phyloP scores from a whole-genome alignment of 768 basidiomycete species.

The Leccinum incarnatum region DNA sequence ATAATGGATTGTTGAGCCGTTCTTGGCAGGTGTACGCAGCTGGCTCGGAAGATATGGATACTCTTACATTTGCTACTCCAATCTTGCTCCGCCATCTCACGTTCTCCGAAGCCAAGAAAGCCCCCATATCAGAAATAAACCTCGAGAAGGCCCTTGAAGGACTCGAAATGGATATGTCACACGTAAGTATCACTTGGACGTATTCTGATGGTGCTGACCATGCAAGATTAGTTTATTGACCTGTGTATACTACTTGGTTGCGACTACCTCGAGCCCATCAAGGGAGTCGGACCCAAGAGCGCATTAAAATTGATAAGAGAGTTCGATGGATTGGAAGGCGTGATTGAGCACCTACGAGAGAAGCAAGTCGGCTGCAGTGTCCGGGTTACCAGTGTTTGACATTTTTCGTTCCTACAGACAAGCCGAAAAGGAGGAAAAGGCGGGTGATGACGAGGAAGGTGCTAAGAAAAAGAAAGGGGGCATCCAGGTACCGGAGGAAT shows the following conservation, averaged over 20 bases:
- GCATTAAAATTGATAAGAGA: conserved; percentile 92
- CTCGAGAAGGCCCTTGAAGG: conserved; percentile 83
- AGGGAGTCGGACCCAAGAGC: conserved; percentile 92
- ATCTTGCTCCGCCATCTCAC: conserved; percentile 94
- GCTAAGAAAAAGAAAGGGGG: conserved; percentile 62
- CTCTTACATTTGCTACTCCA: conserved; percentile 91
- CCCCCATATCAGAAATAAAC: conserved; percentile 90
- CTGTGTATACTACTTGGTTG: conserved; percentile 96
- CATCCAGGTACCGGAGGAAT: conserved; percentile 83
- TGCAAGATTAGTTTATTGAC: conserved; percentile 75
- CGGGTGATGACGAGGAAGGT: conserved; percentile 40
- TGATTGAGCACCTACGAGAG: conserved; percentile 75
- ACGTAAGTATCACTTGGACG: conserved; percentile 42
- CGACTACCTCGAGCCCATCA: conserved; percentile 99
- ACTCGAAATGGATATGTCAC: conserved; percentile 88
- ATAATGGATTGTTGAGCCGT: neutral
- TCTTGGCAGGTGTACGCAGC: conserved; percentile 82
- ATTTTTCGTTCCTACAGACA: conserved; percentile 20
- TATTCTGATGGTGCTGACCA: conserved; percentile 1
- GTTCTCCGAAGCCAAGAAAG: conserved; percentile 96
- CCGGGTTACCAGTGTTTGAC: neutral
- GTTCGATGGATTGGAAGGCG: conserved; percentile 63
- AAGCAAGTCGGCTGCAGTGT: conserved; percentile 46
- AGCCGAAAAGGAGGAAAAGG: conserved; percentile 42
- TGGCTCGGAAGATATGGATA: conserved; percentile 99